phyloP scores from a whole-genome alignment of 805 yeast species.

The Saturnispora quitensis region DNA sequence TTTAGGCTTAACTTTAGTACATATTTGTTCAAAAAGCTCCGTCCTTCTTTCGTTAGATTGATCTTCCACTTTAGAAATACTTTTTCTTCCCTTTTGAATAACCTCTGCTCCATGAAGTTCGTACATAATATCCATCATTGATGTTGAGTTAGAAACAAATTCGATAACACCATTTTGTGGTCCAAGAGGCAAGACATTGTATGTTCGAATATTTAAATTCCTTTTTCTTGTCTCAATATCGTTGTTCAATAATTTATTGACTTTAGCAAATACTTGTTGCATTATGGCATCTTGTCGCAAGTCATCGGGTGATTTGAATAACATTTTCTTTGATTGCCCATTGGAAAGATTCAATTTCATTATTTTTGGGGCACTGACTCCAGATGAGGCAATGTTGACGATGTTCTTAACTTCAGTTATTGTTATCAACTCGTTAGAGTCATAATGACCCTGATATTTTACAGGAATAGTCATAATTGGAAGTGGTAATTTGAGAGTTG shows the following conservation, averaged over 20 bases:
- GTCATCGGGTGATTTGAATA: slow-evolving; percentile 86
- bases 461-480: slow-evolving; percentile 49
- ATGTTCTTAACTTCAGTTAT: slow-evolving; percentile 37
- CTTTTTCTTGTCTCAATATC: slow-evolving; percentile 51
- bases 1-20: slow-evolving; percentile 49
- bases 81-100: slow-evolving; percentile 48
- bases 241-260: slow-evolving; percentile 51
- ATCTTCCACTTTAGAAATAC: slow-evolving; percentile 52
- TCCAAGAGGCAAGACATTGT: slow-evolving; percentile 84
- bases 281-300: slow-evolving; percentile 91
- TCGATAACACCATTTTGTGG: slow-evolving; percentile 84
- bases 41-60: slow-evolving; percentile 36
- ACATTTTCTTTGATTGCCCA: slow-evolving; percentile 50
- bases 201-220: slow-evolving; percentile 63
- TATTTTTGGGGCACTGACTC: slow-evolving; percentile 84
- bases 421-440: slow-evolving; percentile 11
- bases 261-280: slow-evolving; percentile 93
- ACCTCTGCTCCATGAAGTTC: slow-evolving; percentile 54
- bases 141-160: slow-evolving; percentile 69
- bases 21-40: slow-evolving; percentile 38
- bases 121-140: slow-evolving; percentile 59
- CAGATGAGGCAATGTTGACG: slow-evolving; percentile 64
- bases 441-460: slow-evolving; percentile 36
- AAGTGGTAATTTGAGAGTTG: slow-evolving; percentile 44
- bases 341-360: slow-evolving; percentile 43